Evolutionary conservation across 2,329 filamentous ascomycete species (phyloP).

Genomic region (Dissoconium aciculare): DNA sequence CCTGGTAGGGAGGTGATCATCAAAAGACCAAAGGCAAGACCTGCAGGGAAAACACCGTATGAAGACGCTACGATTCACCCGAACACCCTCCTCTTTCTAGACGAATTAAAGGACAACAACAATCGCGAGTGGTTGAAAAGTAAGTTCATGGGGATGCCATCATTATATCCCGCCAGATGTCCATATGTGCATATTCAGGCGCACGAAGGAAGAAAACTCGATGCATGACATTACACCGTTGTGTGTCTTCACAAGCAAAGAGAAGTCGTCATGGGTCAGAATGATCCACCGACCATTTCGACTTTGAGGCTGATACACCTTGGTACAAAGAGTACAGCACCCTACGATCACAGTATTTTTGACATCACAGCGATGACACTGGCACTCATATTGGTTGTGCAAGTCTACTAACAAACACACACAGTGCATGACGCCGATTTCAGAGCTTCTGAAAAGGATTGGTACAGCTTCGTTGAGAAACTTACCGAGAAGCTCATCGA

Average conservation of each 20-base stretch:
- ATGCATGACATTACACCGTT: background rate
- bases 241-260: too few species aligned
- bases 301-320: too few species aligned
- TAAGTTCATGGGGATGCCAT: too few species aligned
- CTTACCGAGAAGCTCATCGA: constrained; percentile 56
- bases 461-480: constrained; percentile 60
- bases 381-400: too few species aligned
- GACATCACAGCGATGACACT: too few species aligned
- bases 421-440: constrained; percentile 68
- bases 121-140: constrained; percentile 50
- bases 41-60: constrained; percentile 44
- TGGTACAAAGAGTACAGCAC: too few species aligned
- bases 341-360: too few species aligned
- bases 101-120: constrained; percentile 45
- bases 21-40: constrained; percentile 47
- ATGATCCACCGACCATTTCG: too few species aligned
- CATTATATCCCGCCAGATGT: too few species aligned
- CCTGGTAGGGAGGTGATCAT: constrained; percentile 48
- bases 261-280: too few species aligned
- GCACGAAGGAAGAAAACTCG: background rate
- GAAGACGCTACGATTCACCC: constrained; percentile 44
- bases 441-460: constrained; percentile 63
- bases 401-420: too few species aligned
- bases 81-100: constrained; percentile 47
- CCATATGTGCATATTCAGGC: background rate